These are phyloP conservation scores for Fusarium sp. DNA, from an alignment of 2,329 filamentous ascomycete species.

Conservation along the genomic window DNA sequence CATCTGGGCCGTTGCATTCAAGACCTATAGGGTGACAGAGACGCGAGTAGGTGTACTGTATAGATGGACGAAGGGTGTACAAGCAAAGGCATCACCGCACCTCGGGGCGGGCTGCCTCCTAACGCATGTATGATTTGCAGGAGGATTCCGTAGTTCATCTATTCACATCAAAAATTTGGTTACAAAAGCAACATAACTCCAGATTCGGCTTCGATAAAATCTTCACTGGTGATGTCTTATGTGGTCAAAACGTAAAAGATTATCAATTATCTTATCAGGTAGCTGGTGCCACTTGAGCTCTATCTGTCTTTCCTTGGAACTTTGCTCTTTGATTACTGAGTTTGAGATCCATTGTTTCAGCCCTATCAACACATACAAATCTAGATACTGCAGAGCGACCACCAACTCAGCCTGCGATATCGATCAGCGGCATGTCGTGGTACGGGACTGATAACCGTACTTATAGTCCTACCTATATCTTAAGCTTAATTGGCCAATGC, in stretches of 20 bases:
- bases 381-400: neutral
- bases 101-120: neutral
- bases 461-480: neutral
- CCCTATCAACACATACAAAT: fast-evolving
- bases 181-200: neutral
- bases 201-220: neutral
- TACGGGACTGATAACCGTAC: neutral
- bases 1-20: neutral
- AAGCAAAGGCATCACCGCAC: neutral
- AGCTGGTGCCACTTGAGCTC: neutral
- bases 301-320: neutral
- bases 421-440: slow-evolving; percentile 6
- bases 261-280: neutral
- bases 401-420: neutral
- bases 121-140: slow-evolving; percentile 6
- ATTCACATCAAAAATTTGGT: fast-evolving
- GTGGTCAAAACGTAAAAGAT: neutral
- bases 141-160: fast-evolving
- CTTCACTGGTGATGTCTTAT: fast-evolving
- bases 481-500: slow-evolving; percentile 6
- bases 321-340: too few species aligned
- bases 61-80: slow-evolving; percentile 16
- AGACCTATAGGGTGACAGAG: neutral
- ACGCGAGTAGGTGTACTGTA: slow-evolving; percentile 13
- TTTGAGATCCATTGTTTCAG: neutral